Evolutionary conservation across 176 grass and related monocot genomes (phyloP), one percentile per base, ranked within the genome.

Genomic region (Elymus sibiricus): DNA sequence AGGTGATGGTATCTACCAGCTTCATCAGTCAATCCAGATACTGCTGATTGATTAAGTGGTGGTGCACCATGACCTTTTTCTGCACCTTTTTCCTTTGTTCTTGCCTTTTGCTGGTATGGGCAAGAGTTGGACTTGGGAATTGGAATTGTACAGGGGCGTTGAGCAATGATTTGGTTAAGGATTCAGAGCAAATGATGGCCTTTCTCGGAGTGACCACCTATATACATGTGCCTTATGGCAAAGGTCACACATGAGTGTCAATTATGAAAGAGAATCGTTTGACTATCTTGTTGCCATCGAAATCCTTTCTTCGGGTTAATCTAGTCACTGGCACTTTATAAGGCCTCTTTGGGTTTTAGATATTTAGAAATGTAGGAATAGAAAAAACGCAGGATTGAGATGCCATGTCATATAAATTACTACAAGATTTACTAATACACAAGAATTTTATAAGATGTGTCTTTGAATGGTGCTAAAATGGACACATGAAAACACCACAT

Each of bases 51-150:
- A 5, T 37, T 65, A 27, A 64, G 26, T 55, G 2, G 25, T 74
- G 40, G 63, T 34, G 56, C 42, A 19, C 79, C 84, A 90, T 73
- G 35, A 44, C 85, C 11, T 31, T 87, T 87, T 79, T 63, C 47
- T 86, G 21, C 76, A n/a, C 63, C 19, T 31, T 63, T 9, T 11
- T 17, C 32, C 17, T 34, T 9, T 8, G 1, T 2, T 46, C 9
- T 56, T 29, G 12, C 68, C 40, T 70, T 19, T 75, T 22, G 6
- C 38, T 1, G 44, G 71, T n/a, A 86, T 75, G 75, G 59, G n/a
- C 42, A 35, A 64, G 66, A 78, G 79, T 6, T 34, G 55, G 64
- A 13, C 65, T 90, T 78, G 79, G 79, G 63, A 83, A 58, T 74
- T 86, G 79, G 72, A 27, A 26, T 80, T n/a, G 19, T 15, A n/a